phyloP scores from a whole-genome alignment of 2,329 filamentous ascomycete genomes.

The Stagonosporopsis chrysanthemi region DNA sequence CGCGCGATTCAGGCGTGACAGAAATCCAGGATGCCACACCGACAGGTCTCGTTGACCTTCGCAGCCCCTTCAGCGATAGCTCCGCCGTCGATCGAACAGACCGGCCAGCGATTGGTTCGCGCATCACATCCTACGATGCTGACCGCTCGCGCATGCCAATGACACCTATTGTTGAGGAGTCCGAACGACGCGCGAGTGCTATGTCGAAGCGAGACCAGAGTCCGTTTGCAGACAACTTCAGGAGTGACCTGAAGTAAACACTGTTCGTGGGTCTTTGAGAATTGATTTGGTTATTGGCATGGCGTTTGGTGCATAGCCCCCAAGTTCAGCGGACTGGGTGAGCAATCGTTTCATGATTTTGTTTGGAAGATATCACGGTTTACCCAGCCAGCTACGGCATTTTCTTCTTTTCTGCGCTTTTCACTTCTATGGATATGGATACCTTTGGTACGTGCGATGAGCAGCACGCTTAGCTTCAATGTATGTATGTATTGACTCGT shows the following conservation, averaged over 20 bases:
- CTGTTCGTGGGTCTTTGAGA: background rate
- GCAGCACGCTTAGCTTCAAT: conserved; percentile 19
- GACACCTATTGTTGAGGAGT: conserved; percentile 57
- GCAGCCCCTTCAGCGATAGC: conserved; percentile 47
- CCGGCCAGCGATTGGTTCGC: conserved; percentile 36
- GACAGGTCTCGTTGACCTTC: conserved; percentile 30
- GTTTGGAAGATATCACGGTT: conserved; percentile 19
- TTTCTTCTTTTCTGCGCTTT: conserved; percentile 9
- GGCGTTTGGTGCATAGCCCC: conserved; percentile 23
- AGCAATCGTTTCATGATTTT: conserved; percentile 17
- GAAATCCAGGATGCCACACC: conserved; percentile 49
- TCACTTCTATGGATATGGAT: conserved; percentile 14
- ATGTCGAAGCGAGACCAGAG: conserved; percentile 42
- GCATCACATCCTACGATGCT: conserved; percentile 42
- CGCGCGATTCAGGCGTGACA: conserved; percentile 42
- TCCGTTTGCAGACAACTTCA: conserved; percentile 46
- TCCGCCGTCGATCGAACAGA: conserved; percentile 32
- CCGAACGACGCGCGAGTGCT: conserved; percentile 46
- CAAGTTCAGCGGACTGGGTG: conserved; percentile 20
- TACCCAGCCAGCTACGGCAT: conserved; percentile 19
- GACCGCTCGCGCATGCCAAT: conserved; percentile 45
- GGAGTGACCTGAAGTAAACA: conserved; percentile 15
- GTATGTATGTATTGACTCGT: conserved; percentile 20
- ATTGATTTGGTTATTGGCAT: conserved; percentile 7
- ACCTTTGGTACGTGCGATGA: conserved; percentile 13